phyloP scores from a whole-genome alignment of 768 basidiomycete genomes.

The Rickenella mellea region DNA sequence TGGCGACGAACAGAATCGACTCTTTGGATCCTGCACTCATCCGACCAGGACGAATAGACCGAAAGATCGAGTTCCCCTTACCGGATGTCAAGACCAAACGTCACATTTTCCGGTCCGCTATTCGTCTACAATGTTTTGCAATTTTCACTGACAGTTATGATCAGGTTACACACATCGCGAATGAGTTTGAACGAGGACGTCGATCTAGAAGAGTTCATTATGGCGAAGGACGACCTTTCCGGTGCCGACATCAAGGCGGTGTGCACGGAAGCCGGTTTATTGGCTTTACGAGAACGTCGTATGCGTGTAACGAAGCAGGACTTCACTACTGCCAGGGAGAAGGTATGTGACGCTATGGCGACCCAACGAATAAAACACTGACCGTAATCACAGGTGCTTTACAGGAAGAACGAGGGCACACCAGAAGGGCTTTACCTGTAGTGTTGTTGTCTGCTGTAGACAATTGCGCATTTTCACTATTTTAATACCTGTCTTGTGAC shows the following conservation, averaged over 20 bases:
- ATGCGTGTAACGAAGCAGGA: conserved; percentile 92
- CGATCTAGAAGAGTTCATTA: conserved; percentile 91
- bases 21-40: conserved; percentile 96
- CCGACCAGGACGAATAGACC: conserved; percentile 95
- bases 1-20: conserved; percentile 99
- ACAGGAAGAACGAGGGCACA: conserved; percentile 96
- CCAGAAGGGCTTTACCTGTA: conserved; percentile 84
- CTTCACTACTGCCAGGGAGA: conserved; percentile 86
- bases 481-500: too few species aligned
- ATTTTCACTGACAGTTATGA: conserved; percentile 5
- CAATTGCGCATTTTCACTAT: too few species aligned
- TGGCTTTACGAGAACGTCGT: conserved; percentile 87
- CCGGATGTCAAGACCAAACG: conserved; percentile 99
- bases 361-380: conserved; percentile 7
- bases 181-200: conserved; percentile 89
- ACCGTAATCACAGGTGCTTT: conserved; percentile 49
- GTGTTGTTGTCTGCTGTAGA: too few species aligned
- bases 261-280: conserved; percentile 95
- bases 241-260: conserved; percentile 99
- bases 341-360: conserved; percentile 39
- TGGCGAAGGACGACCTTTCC: conserved; percentile 90
- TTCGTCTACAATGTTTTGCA: not conserved
- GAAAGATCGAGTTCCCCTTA: conserved; percentile 97
- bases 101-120: conserved; percentile 82
- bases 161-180: conserved; percentile 81